Percentiles rank a stretch among this genome's conserved stretches.
These are phyloP conservation scores for Candida manassasensis DNA, from an alignment of 805 yeast species.

Conservation along the genomic window DNA sequence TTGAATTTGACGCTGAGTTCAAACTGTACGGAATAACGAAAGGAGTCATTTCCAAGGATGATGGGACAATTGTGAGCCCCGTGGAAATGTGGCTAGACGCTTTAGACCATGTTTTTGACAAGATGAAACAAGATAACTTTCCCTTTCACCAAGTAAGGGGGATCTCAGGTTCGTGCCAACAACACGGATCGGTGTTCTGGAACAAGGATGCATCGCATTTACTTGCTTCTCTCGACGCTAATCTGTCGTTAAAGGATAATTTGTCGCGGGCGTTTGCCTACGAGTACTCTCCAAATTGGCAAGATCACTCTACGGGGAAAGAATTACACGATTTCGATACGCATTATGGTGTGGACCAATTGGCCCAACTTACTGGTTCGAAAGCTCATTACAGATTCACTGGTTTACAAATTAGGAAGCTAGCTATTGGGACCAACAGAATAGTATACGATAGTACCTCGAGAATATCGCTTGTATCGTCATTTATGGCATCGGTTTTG, in stretches of 20 bases:
- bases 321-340: constrained; percentile 62
- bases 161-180: constrained; percentile 85
- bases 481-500: constrained; percentile 69
- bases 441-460: constrained; percentile 48
- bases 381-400: constrained; percentile 87
- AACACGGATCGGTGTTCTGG: constrained; percentile 90
- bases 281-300: constrained; percentile 84
- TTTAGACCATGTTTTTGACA: constrained; percentile 54
- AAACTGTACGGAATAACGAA: constrained; percentile 59
- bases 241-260: constrained; percentile 40
- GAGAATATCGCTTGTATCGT: constrained; percentile 71
- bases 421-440: constrained; percentile 48
- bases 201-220: constrained; percentile 41
- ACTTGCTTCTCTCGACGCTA: constrained; percentile 33
- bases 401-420: constrained; percentile 83
- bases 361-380: constrained; percentile 76
- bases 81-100: constrained; percentile 91
- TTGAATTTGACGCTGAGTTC: constrained; percentile 68
- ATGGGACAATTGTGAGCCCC: constrained; percentile 69
- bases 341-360: constrained; percentile 52
- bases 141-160: constrained; percentile 59
- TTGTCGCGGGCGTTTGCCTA: constrained; percentile 54
- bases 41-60: constrained; percentile 54
- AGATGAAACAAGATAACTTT: constrained; percentile 47
- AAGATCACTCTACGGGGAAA: constrained; percentile 78